Evolutionary conservation across 306 rosid genomes (phyloP).

Genomic region (Gynostemma pentaphyllum): DNA sequence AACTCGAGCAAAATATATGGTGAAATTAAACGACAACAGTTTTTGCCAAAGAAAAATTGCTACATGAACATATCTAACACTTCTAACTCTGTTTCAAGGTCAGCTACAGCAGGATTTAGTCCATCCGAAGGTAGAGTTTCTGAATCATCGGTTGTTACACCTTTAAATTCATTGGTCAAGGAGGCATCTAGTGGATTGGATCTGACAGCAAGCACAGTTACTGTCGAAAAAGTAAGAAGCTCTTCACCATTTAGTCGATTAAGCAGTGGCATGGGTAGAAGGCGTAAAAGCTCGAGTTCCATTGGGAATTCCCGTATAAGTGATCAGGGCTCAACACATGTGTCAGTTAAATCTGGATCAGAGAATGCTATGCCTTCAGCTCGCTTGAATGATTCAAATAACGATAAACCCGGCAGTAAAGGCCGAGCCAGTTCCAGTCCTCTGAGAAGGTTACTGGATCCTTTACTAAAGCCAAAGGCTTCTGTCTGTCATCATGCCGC

Average conservation of each 20-base stretch:
- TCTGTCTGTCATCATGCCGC: slow-evolving; percentile 27
- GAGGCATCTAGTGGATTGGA: slow-evolving; percentile 27
- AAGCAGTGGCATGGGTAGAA: slow-evolving; percentile 40
- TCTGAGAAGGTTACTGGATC: slow-evolving; percentile 78
- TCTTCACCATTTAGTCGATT: slow-evolving; percentile 73
- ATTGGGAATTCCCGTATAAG: slow-evolving; percentile 39
- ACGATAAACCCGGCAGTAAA: slow-evolving; percentile 34
- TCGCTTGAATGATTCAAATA: slow-evolving; percentile 31
- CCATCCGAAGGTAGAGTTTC: slow-evolving; percentile 37
- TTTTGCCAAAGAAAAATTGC: slow-evolving; percentile 22
- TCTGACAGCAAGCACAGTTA: slow-evolving; percentile 24
- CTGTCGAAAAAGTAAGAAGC: slow-evolving; percentile 53
- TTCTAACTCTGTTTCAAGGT: slow-evolving; percentile 18
- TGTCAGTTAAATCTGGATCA: slow-evolving; percentile 27
- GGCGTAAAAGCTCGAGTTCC: slow-evolving; percentile 41
- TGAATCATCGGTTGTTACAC: slow-evolving; percentile 23
- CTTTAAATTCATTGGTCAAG: slow-evolving; percentile 24
- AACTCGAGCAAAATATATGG: slow-evolving; percentile 26
- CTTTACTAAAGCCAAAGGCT: slow-evolving; percentile 62
- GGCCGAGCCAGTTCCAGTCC: slow-evolving; percentile 71
- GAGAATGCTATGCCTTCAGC: slow-evolving; percentile 27
- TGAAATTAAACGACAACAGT: slow-evolving; percentile 27
- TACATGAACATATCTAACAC: slow-evolving; percentile 23
- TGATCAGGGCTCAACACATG: slow-evolving; percentile 24
- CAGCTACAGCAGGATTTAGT: slow-evolving; percentile 27